A percentile compares a stretch with the other conserved stretches of the same genome.
Conservation (phyloP, 129 eudicot species). For the Tagetes patula region DNA sequence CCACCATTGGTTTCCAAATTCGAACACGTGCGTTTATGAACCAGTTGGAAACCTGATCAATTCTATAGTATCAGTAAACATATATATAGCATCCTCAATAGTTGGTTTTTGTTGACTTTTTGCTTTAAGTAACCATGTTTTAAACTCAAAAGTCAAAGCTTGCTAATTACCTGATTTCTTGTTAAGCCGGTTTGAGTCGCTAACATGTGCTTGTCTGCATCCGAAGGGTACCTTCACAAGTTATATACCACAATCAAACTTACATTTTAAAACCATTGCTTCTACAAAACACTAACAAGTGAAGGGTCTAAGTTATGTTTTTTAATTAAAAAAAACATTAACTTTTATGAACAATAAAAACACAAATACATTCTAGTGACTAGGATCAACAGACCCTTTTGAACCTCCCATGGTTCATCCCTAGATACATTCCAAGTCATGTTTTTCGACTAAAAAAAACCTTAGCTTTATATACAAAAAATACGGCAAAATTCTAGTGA, state of each 20-base stretch:
- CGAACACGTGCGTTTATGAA: constrained; percentile 85
- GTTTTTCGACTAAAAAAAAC: too few relatives aligned
- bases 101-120: neutral
- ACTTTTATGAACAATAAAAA: too few relatives aligned
- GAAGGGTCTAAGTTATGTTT: too few relatives aligned
- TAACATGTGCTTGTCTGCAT: constrained; percentile 85
- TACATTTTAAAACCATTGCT: neutral
- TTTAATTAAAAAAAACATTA: too few relatives aligned
- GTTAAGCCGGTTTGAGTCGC: constrained; percentile 89
- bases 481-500: too few relatives aligned
- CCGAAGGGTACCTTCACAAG: constrained; percentile 77
- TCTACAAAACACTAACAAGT: neutral
- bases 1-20: constrained; percentile 92
- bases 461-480: too few relatives aligned
- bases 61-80: too few relatives aligned
- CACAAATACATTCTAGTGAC: too few relatives aligned
- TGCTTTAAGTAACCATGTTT: neutral
- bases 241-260: constrained; percentile 8
- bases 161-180: constrained; percentile 70
- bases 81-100: too few relatives aligned
- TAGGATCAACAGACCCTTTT: too few relatives aligned
- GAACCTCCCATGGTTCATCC: too few relatives aligned
- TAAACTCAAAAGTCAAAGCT: constrained; percentile 17
- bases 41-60: constrained; percentile 87
- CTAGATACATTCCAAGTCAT: too few relatives aligned